Conservation (phyloP, 495 filamentous ascomycete species). For the Chaetomium fimeti region DNA sequence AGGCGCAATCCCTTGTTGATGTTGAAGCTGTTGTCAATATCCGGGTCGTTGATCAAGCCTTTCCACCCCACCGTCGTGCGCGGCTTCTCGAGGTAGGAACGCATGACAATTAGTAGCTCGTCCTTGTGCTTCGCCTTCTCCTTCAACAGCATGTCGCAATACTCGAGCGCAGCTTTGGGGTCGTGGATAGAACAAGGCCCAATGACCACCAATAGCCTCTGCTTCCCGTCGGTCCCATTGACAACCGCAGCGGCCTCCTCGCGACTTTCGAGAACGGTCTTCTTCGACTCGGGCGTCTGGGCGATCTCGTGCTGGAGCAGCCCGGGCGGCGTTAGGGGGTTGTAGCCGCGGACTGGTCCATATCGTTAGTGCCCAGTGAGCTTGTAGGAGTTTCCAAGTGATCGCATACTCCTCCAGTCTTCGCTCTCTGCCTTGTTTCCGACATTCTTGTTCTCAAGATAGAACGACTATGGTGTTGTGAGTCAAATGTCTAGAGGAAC, state of each 20-base stretch:
- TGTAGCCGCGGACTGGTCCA: conserved; percentile 76
- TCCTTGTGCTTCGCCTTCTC: conserved; percentile 87
- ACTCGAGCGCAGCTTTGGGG: conserved; percentile 85
- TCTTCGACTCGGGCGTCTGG: conserved; percentile 71
- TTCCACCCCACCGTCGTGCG: conserved; percentile 99
- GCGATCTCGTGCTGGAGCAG: conserved; percentile 94
- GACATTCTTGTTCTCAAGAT: conserved; percentile 84
- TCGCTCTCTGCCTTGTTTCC: conserved; percentile 78
- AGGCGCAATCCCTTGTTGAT: conserved; percentile 95
- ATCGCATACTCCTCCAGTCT: conserved; percentile 79
- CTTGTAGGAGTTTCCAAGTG: not conserved
- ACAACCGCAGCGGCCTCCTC: conserved; percentile 79
- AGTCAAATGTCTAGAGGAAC: conserved; percentile 2
- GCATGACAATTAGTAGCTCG: conserved; percentile 94
- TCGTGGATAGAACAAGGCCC: conserved; percentile 99
- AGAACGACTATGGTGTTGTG: conserved; percentile 48
- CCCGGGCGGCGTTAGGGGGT: conserved; percentile 88
- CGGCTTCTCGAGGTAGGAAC: conserved; percentile 97
- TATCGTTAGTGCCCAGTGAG: conserved; percentile 14
- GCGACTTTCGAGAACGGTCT: conserved; percentile 77
- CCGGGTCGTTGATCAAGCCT: conserved; percentile 97
- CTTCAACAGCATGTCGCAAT: conserved; percentile 78
- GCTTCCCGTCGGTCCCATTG: conserved; percentile 69
- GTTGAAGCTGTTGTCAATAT: conserved; percentile 97
- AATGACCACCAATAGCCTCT: conserved; percentile 85